These are phyloP conservation scores for Ramularia endophylla DNA, from an alignment of 2,329 filamentous ascomycete species.

Conservation along the genomic window DNA sequence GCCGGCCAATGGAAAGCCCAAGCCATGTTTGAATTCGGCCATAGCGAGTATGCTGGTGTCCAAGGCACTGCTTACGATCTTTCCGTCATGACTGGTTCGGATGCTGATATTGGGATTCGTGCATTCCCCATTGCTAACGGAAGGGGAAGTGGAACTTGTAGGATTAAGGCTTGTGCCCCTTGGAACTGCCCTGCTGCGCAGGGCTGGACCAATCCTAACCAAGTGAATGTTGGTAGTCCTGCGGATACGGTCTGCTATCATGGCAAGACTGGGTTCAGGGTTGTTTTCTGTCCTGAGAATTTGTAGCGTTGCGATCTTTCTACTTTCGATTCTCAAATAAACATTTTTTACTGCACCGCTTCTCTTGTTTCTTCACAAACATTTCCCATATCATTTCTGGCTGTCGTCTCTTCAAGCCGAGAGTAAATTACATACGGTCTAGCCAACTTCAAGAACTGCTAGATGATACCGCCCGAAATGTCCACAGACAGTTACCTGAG, in stretches of 20 bases:
- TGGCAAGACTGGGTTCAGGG: slow-evolving; percentile 25
- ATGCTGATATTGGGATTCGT: slow-evolving; percentile 21
- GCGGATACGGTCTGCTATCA: slow-evolving; percentile 30
- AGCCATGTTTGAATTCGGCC: slow-evolving; percentile 28
- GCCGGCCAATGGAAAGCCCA: slow-evolving; percentile 23
- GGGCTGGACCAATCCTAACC: slow-evolving; percentile 24
- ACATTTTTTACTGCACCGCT: too few relatives aligned
- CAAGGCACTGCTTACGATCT: slow-evolving; percentile 25
- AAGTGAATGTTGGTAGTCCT: slow-evolving; percentile 19
- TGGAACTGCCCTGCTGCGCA: slow-evolving; percentile 18
- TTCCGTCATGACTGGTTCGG: slow-evolving; percentile 23
- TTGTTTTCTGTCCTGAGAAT: slow-evolving; percentile 21
- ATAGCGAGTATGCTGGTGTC: slow-evolving; percentile 15
- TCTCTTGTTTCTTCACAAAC: too few relatives aligned
- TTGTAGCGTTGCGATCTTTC: too few relatives aligned
- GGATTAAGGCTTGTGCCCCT: slow-evolving; percentile 22
- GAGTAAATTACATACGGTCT: too few relatives aligned
- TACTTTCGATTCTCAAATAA: too few relatives aligned
- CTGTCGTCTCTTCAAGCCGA: too few relatives aligned
- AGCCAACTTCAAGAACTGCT: too few relatives aligned
- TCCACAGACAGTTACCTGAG: too few relatives aligned
- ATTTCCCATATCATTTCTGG: too few relatives aligned
- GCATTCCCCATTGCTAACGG: slow-evolving; percentile 19
- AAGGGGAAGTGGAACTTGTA: slow-evolving; percentile 17
- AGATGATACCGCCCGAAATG: too few relatives aligned